Evolutionary conservation across 148 eudicot species (phyloP).

Genomic region (Chenopodium suecicum): DNA sequence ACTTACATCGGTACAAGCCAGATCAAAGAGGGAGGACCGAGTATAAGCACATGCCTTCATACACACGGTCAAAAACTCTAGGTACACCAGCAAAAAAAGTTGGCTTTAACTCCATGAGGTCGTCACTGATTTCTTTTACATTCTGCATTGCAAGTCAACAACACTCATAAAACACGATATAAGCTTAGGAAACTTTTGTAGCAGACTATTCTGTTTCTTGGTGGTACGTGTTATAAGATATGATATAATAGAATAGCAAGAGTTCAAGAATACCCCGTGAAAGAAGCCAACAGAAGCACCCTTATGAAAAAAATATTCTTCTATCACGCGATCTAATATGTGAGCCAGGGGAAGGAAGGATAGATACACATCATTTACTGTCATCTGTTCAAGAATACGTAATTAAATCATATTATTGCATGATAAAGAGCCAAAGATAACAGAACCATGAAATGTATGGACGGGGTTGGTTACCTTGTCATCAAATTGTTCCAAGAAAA

Average conservation of each 20-base stretch:
- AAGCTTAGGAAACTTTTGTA: neutral
- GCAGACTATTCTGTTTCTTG: neutral
- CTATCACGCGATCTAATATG: slow-evolving; percentile 90
- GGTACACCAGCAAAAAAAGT: slow-evolving; percentile 96
- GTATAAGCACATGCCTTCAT: slow-evolving; percentile 61
- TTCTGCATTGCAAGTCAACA: slow-evolving; percentile 45
- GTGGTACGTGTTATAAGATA: neutral
- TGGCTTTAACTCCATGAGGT: slow-evolving; percentile 85
- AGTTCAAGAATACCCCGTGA: slow-evolving; percentile 66
- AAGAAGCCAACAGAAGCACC: slow-evolving; percentile 98
- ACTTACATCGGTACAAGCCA: neutral
- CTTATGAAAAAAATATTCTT: slow-evolving; percentile 89
- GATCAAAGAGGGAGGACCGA: neutral
- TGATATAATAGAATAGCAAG: neutral
- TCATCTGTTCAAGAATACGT: slow-evolving; percentile 54
- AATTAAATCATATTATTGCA: neutral
- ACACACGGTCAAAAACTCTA: slow-evolving; percentile 79
- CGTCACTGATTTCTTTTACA: slow-evolving; percentile 72
- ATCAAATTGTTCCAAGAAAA: slow-evolving; percentile 83
- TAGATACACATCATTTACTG: slow-evolving; percentile 80
- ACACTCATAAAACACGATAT: neutral
- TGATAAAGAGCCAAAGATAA: neutral
- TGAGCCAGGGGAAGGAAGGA: slow-evolving; percentile 98
- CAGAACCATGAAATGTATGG: neutral
- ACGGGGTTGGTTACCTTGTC: slow-evolving; percentile 56